These are phyloP conservation scores for Albifimbria verrucaria DNA, from an alignment of 2,329 filamentous ascomycete species.

Conservation along the genomic window DNA sequence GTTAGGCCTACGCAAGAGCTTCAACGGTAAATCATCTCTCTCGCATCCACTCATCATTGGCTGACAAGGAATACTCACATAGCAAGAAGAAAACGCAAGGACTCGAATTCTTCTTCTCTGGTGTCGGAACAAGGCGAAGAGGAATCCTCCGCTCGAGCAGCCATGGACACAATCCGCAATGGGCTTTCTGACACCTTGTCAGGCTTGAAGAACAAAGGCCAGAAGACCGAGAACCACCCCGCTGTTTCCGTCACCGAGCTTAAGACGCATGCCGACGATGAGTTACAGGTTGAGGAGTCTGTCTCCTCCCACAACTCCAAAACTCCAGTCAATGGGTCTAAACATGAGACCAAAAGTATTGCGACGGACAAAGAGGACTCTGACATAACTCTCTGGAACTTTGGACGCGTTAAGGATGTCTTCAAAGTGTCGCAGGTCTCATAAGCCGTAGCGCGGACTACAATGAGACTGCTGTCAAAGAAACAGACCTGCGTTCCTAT, in stretches of 20 bases:
- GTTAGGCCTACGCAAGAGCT: slow-evolving; percentile 16
- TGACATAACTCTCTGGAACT: slow-evolving; percentile 7
- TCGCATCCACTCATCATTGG: neutral
- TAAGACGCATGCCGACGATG: slow-evolving; percentile 8
- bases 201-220: slow-evolving; percentile 8
- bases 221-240: neutral
- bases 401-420: slow-evolving; percentile 11
- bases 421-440: slow-evolving; percentile 12
- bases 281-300: slow-evolving; percentile 5
- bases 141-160: slow-evolving; percentile 1
- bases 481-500: slow-evolving; percentile 22
- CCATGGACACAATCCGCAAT: slow-evolving; percentile 13
- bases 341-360: slow-evolving; percentile 3
- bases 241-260: slow-evolving; percentile 6
- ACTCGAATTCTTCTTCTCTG: slow-evolving; percentile 12
- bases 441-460: slow-evolving; percentile 17
- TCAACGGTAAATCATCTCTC: slow-evolving; percentile 10
- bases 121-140: slow-evolving; percentile 9
- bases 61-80: neutral
- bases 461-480: slow-evolving; percentile 14
- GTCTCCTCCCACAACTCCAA: neutral
- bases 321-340: neutral
- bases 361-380: neutral
- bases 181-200: slow-evolving; percentile 10
- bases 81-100: slow-evolving; percentile 17